Evolutionary conservation across 768 basidiomycete species (phyloP).

Genomic region (Suillus subalutaceus): DNA sequence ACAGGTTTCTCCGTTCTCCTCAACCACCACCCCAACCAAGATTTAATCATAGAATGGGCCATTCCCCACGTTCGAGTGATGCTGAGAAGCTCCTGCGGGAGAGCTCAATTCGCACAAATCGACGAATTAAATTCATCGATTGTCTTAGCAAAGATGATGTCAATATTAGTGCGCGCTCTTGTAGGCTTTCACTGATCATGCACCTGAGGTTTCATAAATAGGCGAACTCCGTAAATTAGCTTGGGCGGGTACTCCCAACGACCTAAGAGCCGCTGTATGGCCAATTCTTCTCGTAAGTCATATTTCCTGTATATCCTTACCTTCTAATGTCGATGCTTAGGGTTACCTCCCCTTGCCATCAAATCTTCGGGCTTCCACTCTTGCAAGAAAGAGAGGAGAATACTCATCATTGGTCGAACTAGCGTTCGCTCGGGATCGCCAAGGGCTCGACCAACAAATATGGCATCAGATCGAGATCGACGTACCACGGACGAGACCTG

Average conservation of each 20-base stretch:
- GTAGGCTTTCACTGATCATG: slow-evolving; percentile 12
- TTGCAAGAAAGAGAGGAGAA: slow-evolving; percentile 90
- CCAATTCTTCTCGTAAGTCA: slow-evolving; percentile 82
- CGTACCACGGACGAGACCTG: slow-evolving; percentile 93
- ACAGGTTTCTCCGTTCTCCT: slow-evolving; percentile 48
- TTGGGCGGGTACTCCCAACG: slow-evolving; percentile 91
- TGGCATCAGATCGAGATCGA: slow-evolving; percentile 99
- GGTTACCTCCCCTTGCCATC: slow-evolving; percentile 90
- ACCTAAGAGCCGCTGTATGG: slow-evolving; percentile 92
- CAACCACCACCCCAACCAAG: slow-evolving; percentile 21
- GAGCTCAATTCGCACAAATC: slow-evolving; percentile 76
- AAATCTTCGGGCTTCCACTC: slow-evolving; percentile 70
- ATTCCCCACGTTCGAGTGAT: slow-evolving; percentile 28
- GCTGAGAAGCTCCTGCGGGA: slow-evolving; percentile 70
- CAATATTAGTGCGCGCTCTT: slow-evolving; percentile 49
- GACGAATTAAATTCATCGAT: slow-evolving; percentile 80
- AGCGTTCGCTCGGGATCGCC: slow-evolving; percentile 84
- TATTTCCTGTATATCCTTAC: slow-evolving; percentile 1
- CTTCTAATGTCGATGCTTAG: slow-evolving; percentile 42
- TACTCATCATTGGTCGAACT: slow-evolving; percentile 88
- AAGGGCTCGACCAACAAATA: slow-evolving; percentile 91
- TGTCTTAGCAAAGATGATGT: slow-evolving; percentile 78
- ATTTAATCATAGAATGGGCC: slow-evolving; percentile 15
- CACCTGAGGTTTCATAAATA: slow-evolving; percentile 28
- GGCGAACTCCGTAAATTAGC: slow-evolving; percentile 88